Evolutionary conservation across 805 yeast species (phyloP).

Genomic region (Wickerhamomyces canadensis): DNA sequence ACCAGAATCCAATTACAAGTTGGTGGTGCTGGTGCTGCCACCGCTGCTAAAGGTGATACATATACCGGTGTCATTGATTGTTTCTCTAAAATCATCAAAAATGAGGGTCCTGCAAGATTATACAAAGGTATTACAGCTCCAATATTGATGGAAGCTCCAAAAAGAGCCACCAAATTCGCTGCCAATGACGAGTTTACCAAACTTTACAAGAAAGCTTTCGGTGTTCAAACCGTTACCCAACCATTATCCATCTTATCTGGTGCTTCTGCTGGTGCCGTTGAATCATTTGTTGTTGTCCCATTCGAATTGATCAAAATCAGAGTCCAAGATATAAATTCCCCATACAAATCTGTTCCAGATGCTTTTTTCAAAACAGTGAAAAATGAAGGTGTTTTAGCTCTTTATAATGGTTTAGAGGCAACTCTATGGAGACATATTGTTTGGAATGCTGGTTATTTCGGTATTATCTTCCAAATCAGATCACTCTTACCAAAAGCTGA

Average conservation of each 20-base stretch:
- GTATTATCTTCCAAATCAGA: conserved; percentile 86
- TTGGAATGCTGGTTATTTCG: conserved; percentile 99
- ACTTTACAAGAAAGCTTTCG: conserved; percentile 68
- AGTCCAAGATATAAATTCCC: conserved; percentile 82
- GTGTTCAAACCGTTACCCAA: conserved; percentile 66
- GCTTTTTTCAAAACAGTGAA: conserved; percentile 69
- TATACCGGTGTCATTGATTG: conserved; percentile 85
- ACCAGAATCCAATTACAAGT: conserved; percentile 92
- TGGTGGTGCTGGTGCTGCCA: conserved; percentile 16
- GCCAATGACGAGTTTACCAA: conserved; percentile 97
- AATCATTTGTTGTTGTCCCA: conserved; percentile 95
- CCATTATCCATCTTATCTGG: conserved; percentile 87
- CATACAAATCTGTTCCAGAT: conserved; percentile 78
- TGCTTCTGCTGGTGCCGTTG: conserved; percentile 98
- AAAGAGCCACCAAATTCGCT: conserved; percentile 97
- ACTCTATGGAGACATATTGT: conserved; percentile 94
- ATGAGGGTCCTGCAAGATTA: conserved; percentile 78
- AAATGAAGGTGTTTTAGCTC: conserved; percentile 72
- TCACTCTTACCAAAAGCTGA: conserved; percentile 72
- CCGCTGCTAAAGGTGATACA: conserved; percentile 40
- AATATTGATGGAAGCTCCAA: conserved; percentile 97
- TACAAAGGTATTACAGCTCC: conserved; percentile 97
- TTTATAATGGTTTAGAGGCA: conserved; percentile 94
- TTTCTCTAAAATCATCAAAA: conserved; percentile 71
- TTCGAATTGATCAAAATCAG: conserved; percentile 94